Conservation (phyloP, 2,329 filamentous ascomycete genomes). For the Alternaria longipes region DNA sequence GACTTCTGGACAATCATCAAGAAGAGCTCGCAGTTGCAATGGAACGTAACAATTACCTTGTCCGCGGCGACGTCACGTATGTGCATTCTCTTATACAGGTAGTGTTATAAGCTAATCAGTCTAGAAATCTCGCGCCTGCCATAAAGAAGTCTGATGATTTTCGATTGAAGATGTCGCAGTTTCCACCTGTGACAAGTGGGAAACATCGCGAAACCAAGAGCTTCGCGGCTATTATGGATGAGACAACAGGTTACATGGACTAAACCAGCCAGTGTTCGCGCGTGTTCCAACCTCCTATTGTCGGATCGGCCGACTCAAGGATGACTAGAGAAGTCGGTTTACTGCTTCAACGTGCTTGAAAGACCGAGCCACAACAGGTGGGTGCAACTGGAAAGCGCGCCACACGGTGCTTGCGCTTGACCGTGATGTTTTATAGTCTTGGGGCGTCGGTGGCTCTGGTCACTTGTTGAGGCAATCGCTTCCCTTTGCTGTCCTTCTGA, state of each 20-base stretch:
- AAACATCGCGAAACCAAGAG: constrained; percentile 48
- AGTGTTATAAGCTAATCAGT: neutral
- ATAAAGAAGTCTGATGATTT: constrained; percentile 60
- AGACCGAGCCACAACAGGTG: neutral
- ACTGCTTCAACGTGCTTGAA: neutral
- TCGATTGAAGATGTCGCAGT: constrained; percentile 42
- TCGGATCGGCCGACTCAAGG: neutral
- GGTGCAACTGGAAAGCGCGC: neutral
- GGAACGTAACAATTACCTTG: constrained; percentile 76
- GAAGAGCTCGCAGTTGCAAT: constrained; percentile 83
- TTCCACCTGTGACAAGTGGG: constrained; percentile 47
- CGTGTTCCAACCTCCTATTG: accelerated
- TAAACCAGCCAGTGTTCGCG: constrained; percentile 10
- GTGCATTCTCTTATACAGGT: constrained; percentile 25
- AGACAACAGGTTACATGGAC: constrained; percentile 47
- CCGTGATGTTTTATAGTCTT: too few relatives aligned
- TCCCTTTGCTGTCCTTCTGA: neutral
- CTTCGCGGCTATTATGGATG: constrained; percentile 50
- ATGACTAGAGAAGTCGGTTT: neutral
- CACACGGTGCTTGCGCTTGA: neutral
- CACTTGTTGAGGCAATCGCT: neutral
- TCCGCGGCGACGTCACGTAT: constrained; percentile 74
- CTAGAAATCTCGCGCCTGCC: constrained; percentile 58
- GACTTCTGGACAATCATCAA: constrained; percentile 89
- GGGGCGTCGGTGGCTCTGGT: neutral